Conservation (phyloP, 106 monocot genomes). For the Amphibolis antarctica region DNA sequence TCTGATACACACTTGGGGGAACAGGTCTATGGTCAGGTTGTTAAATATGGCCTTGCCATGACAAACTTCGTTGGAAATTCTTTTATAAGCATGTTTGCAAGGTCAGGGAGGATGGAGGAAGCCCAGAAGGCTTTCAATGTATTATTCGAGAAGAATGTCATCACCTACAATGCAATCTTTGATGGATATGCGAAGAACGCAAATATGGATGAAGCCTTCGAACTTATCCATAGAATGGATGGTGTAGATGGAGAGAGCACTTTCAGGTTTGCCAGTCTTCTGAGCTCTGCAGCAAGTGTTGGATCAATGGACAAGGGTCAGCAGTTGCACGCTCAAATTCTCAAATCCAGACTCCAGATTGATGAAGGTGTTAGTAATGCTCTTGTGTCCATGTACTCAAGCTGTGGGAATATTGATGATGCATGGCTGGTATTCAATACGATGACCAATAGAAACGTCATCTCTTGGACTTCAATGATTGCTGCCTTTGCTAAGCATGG, state of each 20-base stretch:
- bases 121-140: slow-evolving; percentile 56
- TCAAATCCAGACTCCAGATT: slow-evolving; percentile 41
- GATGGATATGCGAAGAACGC: slow-evolving; percentile 43
- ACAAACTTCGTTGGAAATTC: slow-evolving; percentile 53
- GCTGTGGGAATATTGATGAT: slow-evolving; percentile 58
- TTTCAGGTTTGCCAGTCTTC: slow-evolving; percentile 68
- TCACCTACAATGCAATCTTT: slow-evolving; percentile 38
- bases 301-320: slow-evolving; percentile 53
- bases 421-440: slow-evolving; percentile 39
- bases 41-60: slow-evolving; percentile 36
- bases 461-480: slow-evolving; percentile 87
- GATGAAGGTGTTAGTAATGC: slow-evolving; percentile 48
- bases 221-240: slow-evolving; percentile 23
- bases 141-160: slow-evolving; percentile 53
- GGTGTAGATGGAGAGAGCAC: slow-evolving; percentile 33
- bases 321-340: slow-evolving; percentile 40
- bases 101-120: slow-evolving; percentile 52
- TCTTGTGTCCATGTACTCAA: slow-evolving; percentile 82
- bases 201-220: slow-evolving; percentile 24
- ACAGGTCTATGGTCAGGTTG: slow-evolving; percentile 44
- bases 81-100: slow-evolving; percentile 48
- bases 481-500: slow-evolving; percentile 67
- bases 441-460: slow-evolving; percentile 42
- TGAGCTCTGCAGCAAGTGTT: slow-evolving; percentile 58
- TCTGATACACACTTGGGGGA: slow-evolving; percentile 23